Evolutionary conservation across 768 basidiomycete genomes (phyloP).

Genomic region (Tremella mesenterica): DNA sequence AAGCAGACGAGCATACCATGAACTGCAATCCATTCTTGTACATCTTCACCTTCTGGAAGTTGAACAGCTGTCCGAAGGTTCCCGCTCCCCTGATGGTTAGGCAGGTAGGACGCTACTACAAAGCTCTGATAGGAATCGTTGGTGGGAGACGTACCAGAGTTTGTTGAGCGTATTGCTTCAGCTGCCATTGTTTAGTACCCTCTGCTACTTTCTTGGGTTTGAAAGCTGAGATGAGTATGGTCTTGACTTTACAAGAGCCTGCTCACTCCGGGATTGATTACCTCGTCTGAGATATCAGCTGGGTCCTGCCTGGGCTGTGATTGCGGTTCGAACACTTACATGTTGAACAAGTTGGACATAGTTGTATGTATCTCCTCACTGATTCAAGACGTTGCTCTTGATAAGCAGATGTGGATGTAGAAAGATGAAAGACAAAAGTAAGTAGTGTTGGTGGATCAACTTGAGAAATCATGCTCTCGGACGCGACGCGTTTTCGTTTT

Average conservation of each 20-base stretch:
- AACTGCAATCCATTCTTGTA: constrained; percentile 98
- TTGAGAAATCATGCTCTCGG: too few species aligned
- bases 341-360: constrained; percentile 43
- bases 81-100: constrained; percentile 77
- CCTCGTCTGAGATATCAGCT: constrained; percentile 20
- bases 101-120: too few species aligned
- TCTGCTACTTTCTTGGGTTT: constrained; percentile 91
- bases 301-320: background rate
- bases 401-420: too few species aligned
- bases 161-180: constrained; percentile 65
- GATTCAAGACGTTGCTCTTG: too few species aligned
- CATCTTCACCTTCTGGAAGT: constrained; percentile 91
- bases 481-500: too few species aligned
- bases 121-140: too few species aligned
- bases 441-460: too few species aligned
- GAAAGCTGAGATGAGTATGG: constrained; percentile 52
- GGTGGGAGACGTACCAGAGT: constrained; percentile 40
- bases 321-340: constrained; percentile 23
- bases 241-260: background rate
- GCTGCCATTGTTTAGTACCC: constrained; percentile 94
- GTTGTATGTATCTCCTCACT: background rate
- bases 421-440: too few species aligned
- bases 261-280: constrained; percentile 30
- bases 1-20: constrained; percentile 57
- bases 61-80: constrained; percentile 86